phyloP scores from a whole-genome alignment of 2,329 filamentous ascomycete genomes.

The Apiospora phragmitis region DNA sequence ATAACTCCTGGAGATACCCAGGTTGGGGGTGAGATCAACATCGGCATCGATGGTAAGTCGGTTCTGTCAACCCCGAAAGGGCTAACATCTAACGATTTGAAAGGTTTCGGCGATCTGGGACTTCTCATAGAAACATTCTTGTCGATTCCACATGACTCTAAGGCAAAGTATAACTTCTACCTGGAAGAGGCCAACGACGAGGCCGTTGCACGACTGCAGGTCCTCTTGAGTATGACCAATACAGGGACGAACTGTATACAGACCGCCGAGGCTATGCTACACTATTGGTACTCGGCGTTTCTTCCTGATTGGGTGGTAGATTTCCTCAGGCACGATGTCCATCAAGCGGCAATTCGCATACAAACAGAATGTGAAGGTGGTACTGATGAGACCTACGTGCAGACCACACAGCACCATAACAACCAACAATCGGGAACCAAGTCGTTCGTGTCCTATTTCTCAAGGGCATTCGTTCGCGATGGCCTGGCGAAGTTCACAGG shows the following conservation, averaged over 20 bases:
- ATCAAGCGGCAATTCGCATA: rapidly evolving
- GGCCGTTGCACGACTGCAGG: background rate
- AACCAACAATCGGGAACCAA: background rate
- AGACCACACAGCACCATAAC: background rate
- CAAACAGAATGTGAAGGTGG: rapidly evolving
- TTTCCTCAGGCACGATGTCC: background rate
- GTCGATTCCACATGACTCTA: background rate
- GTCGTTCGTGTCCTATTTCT: background rate
- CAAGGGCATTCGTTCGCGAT: background rate
- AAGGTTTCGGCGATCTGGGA: background rate
- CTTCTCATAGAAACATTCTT: background rate
- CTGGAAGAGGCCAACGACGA: background rate
- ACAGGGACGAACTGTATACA: background rate
- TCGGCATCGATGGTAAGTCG: background rate
- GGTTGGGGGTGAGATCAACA: background rate
- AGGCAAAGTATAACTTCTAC: background rate
- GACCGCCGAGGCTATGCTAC: background rate
- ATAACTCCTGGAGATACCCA: background rate
- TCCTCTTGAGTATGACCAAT: background rate
- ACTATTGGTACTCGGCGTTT: conserved; percentile 1
- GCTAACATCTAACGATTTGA: background rate
- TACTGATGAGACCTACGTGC: background rate
- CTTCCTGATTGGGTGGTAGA: background rate
- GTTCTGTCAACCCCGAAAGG: background rate
- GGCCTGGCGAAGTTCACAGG: background rate